Evolutionary conservation across 2,329 filamentous ascomycete species (phyloP).

Genomic region (Fusarium continuum): DNA sequence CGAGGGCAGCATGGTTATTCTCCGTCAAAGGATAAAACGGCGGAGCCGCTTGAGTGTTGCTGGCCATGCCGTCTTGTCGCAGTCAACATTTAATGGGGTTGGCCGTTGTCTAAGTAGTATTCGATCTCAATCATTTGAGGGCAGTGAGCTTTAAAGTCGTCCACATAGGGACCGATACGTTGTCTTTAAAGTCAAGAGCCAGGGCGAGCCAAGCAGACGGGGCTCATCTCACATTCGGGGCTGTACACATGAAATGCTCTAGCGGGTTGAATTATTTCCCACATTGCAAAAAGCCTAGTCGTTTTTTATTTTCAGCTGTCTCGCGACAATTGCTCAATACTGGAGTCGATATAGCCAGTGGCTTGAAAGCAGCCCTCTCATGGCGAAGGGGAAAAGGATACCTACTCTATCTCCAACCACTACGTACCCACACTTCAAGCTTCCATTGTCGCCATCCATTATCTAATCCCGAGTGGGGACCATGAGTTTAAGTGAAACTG

Average conservation of each 20-base stretch:
- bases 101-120: not conserved
- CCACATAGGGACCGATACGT: not conserved
- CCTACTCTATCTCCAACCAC: not conserved
- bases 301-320: not conserved
- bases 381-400: not conserved
- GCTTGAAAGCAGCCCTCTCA: not conserved
- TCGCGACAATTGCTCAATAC: not conserved
- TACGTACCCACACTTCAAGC: not conserved
- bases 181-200: constrained; percentile 1
- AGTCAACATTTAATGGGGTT: not conserved
- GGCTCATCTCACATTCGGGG: constrained; percentile 3
- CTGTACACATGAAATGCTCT: not conserved
- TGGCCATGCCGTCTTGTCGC: constrained; percentile 13
- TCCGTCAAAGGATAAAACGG: constrained; percentile 37
- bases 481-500: accelerated
- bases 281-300: not conserved
- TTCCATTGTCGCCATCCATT: not conserved
- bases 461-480: not conserved
- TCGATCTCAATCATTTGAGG: not conserved
- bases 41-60: constrained; percentile 17
- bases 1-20: constrained; percentile 34
- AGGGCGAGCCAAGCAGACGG: constrained; percentile 2
- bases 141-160: not conserved
- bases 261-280: not conserved
- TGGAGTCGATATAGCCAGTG: not conserved